Conservation (phyloP, 768 basidiomycete species). For the Boletus sp. region DNA sequence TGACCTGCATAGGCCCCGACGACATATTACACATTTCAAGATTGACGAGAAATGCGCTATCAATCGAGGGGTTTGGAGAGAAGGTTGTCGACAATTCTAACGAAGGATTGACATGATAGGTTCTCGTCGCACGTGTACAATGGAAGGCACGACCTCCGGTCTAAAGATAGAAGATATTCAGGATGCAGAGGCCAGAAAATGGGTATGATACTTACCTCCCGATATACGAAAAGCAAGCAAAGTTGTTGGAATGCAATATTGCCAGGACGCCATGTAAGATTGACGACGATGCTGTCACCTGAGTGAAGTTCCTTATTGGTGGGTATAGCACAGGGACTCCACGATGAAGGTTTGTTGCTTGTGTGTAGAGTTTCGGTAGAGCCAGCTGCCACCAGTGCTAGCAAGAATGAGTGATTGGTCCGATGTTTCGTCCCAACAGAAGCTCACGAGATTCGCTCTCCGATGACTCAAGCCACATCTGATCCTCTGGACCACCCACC, state of each 20-base stretch:
- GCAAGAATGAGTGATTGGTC: slow-evolving; percentile 3
- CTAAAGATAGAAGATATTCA: slow-evolving; percentile 33
- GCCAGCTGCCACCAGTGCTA: slow-evolving; percentile 15
- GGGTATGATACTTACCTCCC: slow-evolving; percentile 43
- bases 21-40: slow-evolving; percentile 55
- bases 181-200: not conserved
- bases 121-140: slow-evolving; percentile 49
- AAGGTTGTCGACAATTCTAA: slow-evolving; percentile 51
- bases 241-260: slow-evolving; percentile 48
- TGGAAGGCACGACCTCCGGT: slow-evolving; percentile 49
- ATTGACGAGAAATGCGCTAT: slow-evolving; percentile 50
- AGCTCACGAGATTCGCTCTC: slow-evolving; percentile 24
- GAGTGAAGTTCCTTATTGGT: slow-evolving; percentile 40
- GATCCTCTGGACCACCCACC: slow-evolving; percentile 56
- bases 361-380: slow-evolving; percentile 42
- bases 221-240: slow-evolving; percentile 61
- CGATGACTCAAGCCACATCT: slow-evolving; percentile 47
- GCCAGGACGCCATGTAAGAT: slow-evolving; percentile 53
- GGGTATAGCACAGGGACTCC: slow-evolving; percentile 46
- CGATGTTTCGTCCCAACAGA: not conserved
- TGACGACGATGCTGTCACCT: slow-evolving; percentile 48
- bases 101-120: slow-evolving; percentile 58
- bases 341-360: slow-evolving; percentile 49
- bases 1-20: slow-evolving; percentile 42
- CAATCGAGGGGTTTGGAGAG: slow-evolving; percentile 47